phyloP scores from a whole-genome alignment of 257 asterid species.

The Plantago ovata region DNA sequence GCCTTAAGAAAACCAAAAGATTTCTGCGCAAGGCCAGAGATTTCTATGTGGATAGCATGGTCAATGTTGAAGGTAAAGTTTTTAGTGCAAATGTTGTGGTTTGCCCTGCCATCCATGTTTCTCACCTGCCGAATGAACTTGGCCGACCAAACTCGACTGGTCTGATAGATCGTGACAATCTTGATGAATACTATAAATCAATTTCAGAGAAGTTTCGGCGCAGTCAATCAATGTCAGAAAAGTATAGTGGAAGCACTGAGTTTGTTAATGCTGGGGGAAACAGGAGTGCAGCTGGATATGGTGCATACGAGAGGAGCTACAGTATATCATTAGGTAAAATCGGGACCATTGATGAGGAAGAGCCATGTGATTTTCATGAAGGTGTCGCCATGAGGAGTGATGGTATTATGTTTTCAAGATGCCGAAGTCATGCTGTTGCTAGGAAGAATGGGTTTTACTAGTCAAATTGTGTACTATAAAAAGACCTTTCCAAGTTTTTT shows the following conservation, averaged over 20 bases:
- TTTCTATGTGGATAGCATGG: slow-evolving; percentile 29
- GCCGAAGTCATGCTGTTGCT: slow-evolving; percentile 40
- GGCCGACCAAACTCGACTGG: neutral
- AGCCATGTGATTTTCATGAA: slow-evolving; percentile 40
- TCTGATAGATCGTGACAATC: slow-evolving; percentile 1
- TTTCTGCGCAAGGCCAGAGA: slow-evolving; percentile 34
- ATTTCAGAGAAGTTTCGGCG: slow-evolving; percentile 14
- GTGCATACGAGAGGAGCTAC: slow-evolving; percentile 35
- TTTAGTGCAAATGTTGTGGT: slow-evolving; percentile 18
- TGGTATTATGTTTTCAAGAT: slow-evolving; percentile 26
- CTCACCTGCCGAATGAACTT: slow-evolving; percentile 15
- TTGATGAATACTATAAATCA: slow-evolving; percentile 24
- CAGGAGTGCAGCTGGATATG: slow-evolving; percentile 13
- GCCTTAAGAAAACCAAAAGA: slow-evolving; percentile 23
- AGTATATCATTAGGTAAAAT: slow-evolving; percentile 51
- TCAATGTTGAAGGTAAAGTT: slow-evolving; percentile 31
- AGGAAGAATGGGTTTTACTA: slow-evolving; percentile 17
- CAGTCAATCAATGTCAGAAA: too few relatives aligned
- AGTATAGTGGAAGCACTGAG: slow-evolving; percentile 2
- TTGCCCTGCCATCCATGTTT: slow-evolving; percentile 13
- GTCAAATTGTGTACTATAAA: neutral
- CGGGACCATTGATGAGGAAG: slow-evolving; percentile 52
- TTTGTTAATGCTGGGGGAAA: neutral
- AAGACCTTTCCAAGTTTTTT: too few relatives aligned
- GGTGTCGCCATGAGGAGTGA: slow-evolving; percentile 25